Evolutionary conservation across 495 filamentous ascomycete genomes (phyloP).

Genomic region (Penicillium egyptiacum): DNA sequence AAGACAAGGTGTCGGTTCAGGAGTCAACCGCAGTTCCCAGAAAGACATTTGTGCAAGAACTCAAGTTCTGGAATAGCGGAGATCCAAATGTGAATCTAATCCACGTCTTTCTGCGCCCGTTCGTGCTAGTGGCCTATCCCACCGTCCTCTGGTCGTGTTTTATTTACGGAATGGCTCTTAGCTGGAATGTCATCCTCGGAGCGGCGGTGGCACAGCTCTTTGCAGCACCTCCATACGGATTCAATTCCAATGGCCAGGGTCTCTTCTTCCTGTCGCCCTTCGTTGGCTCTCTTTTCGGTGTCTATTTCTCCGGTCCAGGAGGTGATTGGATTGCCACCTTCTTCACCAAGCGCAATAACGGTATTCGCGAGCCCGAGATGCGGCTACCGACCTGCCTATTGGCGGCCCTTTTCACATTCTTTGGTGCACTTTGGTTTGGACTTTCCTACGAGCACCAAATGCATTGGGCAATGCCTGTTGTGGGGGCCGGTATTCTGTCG

Average conservation of each 20-base stretch:
- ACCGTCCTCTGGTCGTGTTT: slow-evolving; percentile 52
- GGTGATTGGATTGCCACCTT: slow-evolving; percentile 50
- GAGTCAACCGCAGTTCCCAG: slow-evolving; percentile 5
- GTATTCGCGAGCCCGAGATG: slow-evolving; percentile 57
- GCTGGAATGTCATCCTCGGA: slow-evolving; percentile 52
- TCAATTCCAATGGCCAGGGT: slow-evolving; percentile 47
- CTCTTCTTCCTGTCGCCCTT: slow-evolving; percentile 51
- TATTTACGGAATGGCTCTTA: slow-evolving; percentile 31
- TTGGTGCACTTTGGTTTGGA: slow-evolving; percentile 22
- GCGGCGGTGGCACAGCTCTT: slow-evolving; percentile 54
- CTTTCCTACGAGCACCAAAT: slow-evolving; percentile 18
- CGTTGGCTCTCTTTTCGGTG: slow-evolving; percentile 48
- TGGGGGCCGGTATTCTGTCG: slow-evolving; percentile 23
- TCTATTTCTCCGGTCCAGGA: slow-evolving; percentile 48
- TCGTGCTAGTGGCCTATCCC: slow-evolving; percentile 48
- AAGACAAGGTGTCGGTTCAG: background rate
- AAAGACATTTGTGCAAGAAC: slow-evolving; percentile 33
- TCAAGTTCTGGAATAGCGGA: slow-evolving; percentile 38
- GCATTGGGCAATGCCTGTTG: slow-evolving; percentile 24
- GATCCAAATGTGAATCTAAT: slow-evolving; percentile 44
- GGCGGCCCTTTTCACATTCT: slow-evolving; percentile 24
- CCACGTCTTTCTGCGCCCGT: slow-evolving; percentile 46
- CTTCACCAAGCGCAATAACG: slow-evolving; percentile 50
- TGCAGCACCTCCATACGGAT: slow-evolving; percentile 49
- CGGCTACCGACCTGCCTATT: slow-evolving; percentile 41